phyloP scores from a whole-genome alignment of 768 basidiomycete genomes.

The Vararia minispora region DNA sequence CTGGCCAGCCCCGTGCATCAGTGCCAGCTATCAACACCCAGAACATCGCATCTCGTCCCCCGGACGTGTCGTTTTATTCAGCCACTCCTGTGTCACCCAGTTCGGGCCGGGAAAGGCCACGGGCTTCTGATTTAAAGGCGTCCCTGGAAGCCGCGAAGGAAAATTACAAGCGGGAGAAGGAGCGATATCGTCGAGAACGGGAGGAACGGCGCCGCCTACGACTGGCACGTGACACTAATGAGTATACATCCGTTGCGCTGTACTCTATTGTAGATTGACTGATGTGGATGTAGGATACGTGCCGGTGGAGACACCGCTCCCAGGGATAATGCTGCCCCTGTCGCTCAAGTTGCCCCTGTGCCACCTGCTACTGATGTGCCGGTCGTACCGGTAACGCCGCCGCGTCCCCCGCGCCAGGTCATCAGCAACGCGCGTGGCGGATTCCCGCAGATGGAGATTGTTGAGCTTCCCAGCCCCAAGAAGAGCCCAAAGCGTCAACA shows the following conservation, averaged over 20 bases:
- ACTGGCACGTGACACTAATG: too few species aligned
- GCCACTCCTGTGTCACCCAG: constrained; percentile 7
- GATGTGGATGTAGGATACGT: too few species aligned
- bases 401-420: constrained; percentile 24
- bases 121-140: constrained; percentile 15
- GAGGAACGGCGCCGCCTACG: constrained; percentile 31
- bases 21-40: background rate
- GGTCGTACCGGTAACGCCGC: too few species aligned
- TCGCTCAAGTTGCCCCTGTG: too few species aligned
- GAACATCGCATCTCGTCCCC: constrained; percentile 1
- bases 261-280: too few species aligned
- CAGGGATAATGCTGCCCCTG: too few species aligned
- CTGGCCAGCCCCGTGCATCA: background rate
- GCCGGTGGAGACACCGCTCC: too few species aligned
- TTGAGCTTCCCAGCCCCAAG: constrained; percentile 40
- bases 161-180: constrained; percentile 59
- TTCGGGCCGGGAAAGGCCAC: background rate
- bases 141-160: constrained; percentile 54
- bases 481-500: constrained; percentile 24
- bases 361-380: too few species aligned
- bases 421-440: constrained; percentile 51
- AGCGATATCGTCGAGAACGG: constrained; percentile 50
- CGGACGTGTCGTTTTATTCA: constrained; percentile 13
- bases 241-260: too few species aligned
- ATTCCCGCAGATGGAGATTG: constrained; percentile 55